Percentiles rank a stretch among this genome's conserved stretches.
Conservation (phyloP, 2,329 filamentous ascomycete species). For the Stagonosporopsis vannaccii region DNA sequence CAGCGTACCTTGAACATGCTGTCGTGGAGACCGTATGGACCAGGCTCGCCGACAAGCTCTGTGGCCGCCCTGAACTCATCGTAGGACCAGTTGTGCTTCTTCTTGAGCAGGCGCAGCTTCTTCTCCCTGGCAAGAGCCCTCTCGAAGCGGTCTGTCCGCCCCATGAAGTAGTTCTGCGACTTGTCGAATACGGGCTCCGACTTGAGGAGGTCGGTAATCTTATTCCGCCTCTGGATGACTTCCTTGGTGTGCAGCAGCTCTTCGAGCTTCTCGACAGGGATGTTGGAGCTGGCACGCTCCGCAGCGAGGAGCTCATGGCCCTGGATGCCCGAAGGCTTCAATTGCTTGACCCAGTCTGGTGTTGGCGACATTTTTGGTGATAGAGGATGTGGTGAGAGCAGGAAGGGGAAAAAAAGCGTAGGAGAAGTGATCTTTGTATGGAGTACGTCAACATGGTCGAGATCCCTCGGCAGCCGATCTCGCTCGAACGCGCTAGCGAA, state of each 20-base stretch:
- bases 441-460: slow-evolving; percentile 23
- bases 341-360: slow-evolving; percentile 71
- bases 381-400: slow-evolving; percentile 16
- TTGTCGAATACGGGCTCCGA: slow-evolving; percentile 78
- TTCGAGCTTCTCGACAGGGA: slow-evolving; percentile 72
- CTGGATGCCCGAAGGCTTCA: slow-evolving; percentile 71
- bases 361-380: slow-evolving; percentile 47
- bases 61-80: slow-evolving; percentile 71
- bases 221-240: slow-evolving; percentile 65
- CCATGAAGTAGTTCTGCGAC: slow-evolving; percentile 77
- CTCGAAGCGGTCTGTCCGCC: slow-evolving; percentile 72
- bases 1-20: slow-evolving; percentile 69
- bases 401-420: slow-evolving; percentile 10
- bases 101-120: slow-evolving; percentile 70
- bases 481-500: slow-evolving; percentile 29
- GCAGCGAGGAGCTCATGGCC: slow-evolving; percentile 72
- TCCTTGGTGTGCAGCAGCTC: slow-evolving; percentile 74
- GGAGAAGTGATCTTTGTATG: slow-evolving; percentile 14
- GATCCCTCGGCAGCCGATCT: slow-evolving; percentile 35
- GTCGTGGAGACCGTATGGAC: slow-evolving; percentile 76
- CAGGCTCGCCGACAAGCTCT: slow-evolving; percentile 75
- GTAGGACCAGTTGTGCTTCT: slow-evolving; percentile 70
- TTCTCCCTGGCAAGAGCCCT: slow-evolving; percentile 74
- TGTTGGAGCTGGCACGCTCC: slow-evolving; percentile 71
- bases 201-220: slow-evolving; percentile 70